Evolutionary conservation across 768 basidiomycete genomes (phyloP).

Genomic region (Auricularia sp.): DNA sequence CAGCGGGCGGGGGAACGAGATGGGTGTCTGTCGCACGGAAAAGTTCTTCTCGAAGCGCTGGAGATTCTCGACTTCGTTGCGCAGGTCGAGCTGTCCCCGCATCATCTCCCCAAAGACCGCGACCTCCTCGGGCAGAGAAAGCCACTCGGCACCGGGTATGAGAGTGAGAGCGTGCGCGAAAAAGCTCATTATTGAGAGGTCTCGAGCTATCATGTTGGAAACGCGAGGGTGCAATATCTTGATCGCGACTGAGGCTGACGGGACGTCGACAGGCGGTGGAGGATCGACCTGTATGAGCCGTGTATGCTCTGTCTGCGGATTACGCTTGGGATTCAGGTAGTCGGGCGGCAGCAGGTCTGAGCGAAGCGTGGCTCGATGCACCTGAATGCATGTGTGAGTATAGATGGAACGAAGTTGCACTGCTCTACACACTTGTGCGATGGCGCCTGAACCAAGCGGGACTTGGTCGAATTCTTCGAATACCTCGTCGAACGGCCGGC

Average conservation of each 20-base stretch:
- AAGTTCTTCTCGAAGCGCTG: slow-evolving; percentile 82
- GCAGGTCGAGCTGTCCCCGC: slow-evolving; percentile 85
- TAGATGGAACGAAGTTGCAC: neutral
- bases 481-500: slow-evolving; percentile 72
- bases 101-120: slow-evolving; percentile 93
- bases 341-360: slow-evolving; percentile 77
- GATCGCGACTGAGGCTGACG: slow-evolving; percentile 84
- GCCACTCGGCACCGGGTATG: slow-evolving; percentile 91
- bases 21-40: slow-evolving; percentile 60
- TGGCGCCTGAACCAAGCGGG: slow-evolving; percentile 97
- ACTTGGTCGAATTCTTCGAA: slow-evolving; percentile 80
- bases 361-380: slow-evolving; percentile 81
- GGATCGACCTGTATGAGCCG: slow-evolving; percentile 24
- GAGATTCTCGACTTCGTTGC: slow-evolving; percentile 84
- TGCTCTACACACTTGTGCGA: slow-evolving; percentile 59
- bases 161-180: slow-evolving; percentile 72
- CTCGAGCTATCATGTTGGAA: slow-evolving; percentile 69
- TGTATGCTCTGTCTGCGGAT: slow-evolving; percentile 23
- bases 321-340: slow-evolving; percentile 68
- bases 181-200: slow-evolving; percentile 90
- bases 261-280: slow-evolving; percentile 55
- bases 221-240: slow-evolving; percentile 92
- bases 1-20: slow-evolving; percentile 86
- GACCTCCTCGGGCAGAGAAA: slow-evolving; percentile 93
- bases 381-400: slow-evolving; percentile 32